Conservation (phyloP, 176 grass and related monocot genomes). For the Hordeum vulgare region DNA sequence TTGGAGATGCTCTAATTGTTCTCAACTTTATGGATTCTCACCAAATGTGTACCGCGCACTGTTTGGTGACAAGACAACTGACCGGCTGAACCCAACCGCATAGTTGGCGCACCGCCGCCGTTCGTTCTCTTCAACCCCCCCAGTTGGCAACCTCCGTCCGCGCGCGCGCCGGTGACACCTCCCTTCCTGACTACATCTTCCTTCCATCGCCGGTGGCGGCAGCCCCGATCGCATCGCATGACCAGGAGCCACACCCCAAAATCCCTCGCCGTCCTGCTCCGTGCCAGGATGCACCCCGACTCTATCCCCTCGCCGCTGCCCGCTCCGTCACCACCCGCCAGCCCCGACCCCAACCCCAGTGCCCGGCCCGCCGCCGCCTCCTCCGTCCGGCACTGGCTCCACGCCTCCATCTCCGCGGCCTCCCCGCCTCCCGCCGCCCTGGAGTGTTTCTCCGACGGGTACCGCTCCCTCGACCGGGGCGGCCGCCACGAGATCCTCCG, state of each 20-base stretch:
- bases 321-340: background rate
- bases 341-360: background rate
- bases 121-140: background rate
- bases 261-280: slow-evolving; percentile 71
- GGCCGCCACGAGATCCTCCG: slow-evolving; percentile 61
- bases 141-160: background rate
- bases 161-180: background rate
- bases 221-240: slow-evolving; percentile 32
- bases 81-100: background rate
- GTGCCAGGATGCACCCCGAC: slow-evolving; percentile 54
- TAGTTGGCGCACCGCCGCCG: background rate
- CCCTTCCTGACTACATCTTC: background rate
- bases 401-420: slow-evolving; percentile 37
- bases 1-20: no score
- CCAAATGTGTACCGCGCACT: background rate
- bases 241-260: slow-evolving; percentile 45
- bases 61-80: background rate
- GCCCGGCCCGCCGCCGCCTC: background rate
- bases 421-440: slow-evolving; percentile 34
- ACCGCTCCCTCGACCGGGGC: slow-evolving; percentile 45
- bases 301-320: slow-evolving; percentile 15
- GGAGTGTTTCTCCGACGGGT: slow-evolving; percentile 63
- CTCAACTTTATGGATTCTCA: no score
- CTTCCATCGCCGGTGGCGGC: background rate
- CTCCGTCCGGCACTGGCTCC: slow-evolving; percentile 52